Conservation (phyloP, 345 rosid genomes). For the Gossypium australe region DNA sequence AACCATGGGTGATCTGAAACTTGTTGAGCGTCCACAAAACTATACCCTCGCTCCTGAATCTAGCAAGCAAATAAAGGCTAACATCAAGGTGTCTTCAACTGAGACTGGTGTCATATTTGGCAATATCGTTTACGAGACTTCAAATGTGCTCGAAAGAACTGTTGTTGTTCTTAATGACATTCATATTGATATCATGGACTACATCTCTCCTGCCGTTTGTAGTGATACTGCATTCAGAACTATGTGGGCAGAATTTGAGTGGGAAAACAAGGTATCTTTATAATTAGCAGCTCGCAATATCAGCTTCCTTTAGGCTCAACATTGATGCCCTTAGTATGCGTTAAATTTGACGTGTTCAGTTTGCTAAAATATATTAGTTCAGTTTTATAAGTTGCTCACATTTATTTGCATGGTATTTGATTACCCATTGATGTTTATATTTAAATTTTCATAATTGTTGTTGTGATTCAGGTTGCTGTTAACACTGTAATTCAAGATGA, state of each 20-base stretch:
- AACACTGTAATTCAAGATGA: slow-evolving; percentile 62
- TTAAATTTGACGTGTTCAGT: background rate
- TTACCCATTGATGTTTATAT: background rate
- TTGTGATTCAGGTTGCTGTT: slow-evolving; percentile 60
- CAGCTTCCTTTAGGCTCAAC: background rate
- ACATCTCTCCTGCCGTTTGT: slow-evolving; percentile 90
- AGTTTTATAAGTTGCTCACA: background rate
- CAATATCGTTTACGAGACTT: slow-evolving; percentile 89
- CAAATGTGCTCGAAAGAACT: slow-evolving; percentile 78
- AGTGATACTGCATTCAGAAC: slow-evolving; percentile 85
- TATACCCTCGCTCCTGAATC: slow-evolving; percentile 94
- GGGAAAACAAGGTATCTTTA: slow-evolving; percentile 90
- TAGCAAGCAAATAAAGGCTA: slow-evolving; percentile 96
- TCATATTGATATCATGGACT: slow-evolving; percentile 95
- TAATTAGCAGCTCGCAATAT: background rate
- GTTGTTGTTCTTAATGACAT: slow-evolving; percentile 93
- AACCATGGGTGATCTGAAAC: slow-evolving; percentile 99
- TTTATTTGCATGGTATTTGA: background rate
- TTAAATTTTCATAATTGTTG: background rate
- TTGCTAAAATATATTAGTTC: background rate
- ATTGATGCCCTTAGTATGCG: background rate
- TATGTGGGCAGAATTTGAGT: slow-evolving; percentile 99
- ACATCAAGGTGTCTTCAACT: slow-evolving; percentile 97
- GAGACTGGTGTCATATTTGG: slow-evolving; percentile 99
- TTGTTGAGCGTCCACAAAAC: slow-evolving; percentile 97